phyloP scores from a whole-genome alignment of 208 protist genomes.

The Crithidia brevicula region DNA sequence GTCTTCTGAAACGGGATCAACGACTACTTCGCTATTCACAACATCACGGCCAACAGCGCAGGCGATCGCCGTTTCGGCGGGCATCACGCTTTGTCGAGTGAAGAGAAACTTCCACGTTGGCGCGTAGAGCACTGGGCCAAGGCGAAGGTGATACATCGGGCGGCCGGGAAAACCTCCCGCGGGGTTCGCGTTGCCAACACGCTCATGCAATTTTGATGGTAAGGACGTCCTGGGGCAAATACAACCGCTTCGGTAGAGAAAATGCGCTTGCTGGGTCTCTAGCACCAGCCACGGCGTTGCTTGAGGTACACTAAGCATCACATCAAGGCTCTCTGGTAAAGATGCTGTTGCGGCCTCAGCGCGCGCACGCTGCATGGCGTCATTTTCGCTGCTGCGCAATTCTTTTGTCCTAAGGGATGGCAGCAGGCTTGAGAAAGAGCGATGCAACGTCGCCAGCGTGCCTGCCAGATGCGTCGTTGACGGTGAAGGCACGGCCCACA shows the following conservation, averaged over 20 bases:
- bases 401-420: background rate
- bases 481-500: background rate
- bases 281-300: constrained; percentile 9
- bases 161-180: background rate
- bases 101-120: constrained; percentile 11
- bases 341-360: too few species aligned
- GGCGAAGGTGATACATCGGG: background rate
- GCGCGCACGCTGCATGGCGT: too few species aligned
- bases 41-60: background rate
- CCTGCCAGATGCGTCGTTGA: background rate
- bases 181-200: too few species aligned
- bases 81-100: background rate
- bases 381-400: background rate
- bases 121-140: constrained; percentile 10
- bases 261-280: background rate
- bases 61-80: too few species aligned
- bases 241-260: too few species aligned
- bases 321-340: too few species aligned
- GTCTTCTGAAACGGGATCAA: too few species aligned
- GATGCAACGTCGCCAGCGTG: background rate
- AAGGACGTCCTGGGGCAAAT: too few species aligned
- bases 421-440: background rate
- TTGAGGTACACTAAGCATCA: too few species aligned
- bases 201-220: too few species aligned
- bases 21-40: too few species aligned